Conservation (phyloP, 306 rosid species). For the Cicer arietinum region DNA sequence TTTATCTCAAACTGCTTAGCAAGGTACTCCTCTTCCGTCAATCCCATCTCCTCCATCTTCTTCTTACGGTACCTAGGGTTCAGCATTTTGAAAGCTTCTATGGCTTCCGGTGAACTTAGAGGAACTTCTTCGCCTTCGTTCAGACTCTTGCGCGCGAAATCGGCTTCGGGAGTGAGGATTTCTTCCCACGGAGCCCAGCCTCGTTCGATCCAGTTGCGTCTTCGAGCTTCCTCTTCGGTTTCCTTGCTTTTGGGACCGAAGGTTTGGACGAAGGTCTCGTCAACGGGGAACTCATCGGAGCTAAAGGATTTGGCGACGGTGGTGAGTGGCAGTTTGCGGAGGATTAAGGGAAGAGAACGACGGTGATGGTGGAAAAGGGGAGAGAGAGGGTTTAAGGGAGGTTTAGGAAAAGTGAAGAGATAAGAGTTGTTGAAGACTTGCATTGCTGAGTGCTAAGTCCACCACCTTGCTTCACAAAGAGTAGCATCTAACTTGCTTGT, state of each 20-base stretch:
- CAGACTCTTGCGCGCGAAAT: slow-evolving; percentile 83
- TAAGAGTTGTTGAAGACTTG: slow-evolving; percentile 68
- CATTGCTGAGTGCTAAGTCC: slow-evolving; percentile 45
- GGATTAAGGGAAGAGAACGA: slow-evolving; percentile 9
- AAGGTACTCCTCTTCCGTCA: slow-evolving; percentile 78
- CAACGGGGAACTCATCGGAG: slow-evolving; percentile 98
- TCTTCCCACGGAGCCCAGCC: slow-evolving; percentile 99
- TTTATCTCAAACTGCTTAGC: slow-evolving; percentile 75
- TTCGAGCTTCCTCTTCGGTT: slow-evolving; percentile 87
- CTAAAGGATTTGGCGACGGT: slow-evolving; percentile 49
- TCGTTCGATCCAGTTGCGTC: slow-evolving; percentile 86
- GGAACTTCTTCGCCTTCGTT: slow-evolving; percentile 95
- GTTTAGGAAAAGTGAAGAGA: slow-evolving; percentile 66
- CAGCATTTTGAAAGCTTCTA: slow-evolving; percentile 91
- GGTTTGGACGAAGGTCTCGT: slow-evolving; percentile 67
- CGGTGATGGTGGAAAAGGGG: slow-evolving; percentile 28
- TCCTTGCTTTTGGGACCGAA: slow-evolving; percentile 71
- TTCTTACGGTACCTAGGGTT: slow-evolving; percentile 72
- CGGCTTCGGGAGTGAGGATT: slow-evolving; percentile 81
- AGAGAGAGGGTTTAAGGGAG: slow-evolving; percentile 64
- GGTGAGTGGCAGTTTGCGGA: slow-evolving; percentile 30
- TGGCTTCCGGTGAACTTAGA: slow-evolving; percentile 80
- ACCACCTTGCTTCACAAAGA: slow-evolving; percentile 16
- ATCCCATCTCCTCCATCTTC: slow-evolving; percentile 81
- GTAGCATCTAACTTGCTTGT: background rate